phyloP scores from a whole-genome alignment of 805 yeast genomes.

The Suhomyces xylopsoci region DNA sequence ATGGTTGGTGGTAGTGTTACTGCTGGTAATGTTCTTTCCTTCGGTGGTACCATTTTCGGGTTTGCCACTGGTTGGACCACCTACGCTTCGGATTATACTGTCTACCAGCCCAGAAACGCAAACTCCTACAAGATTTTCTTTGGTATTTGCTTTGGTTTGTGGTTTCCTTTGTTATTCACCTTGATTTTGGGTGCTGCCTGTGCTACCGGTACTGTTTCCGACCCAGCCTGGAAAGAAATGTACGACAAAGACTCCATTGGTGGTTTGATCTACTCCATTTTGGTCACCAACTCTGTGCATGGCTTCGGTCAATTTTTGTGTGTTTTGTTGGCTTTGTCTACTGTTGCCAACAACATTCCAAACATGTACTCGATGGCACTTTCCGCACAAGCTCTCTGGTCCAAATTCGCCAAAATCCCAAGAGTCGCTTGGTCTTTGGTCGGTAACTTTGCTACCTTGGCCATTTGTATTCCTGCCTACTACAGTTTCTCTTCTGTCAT shows the following conservation, averaged over 20 bases:
- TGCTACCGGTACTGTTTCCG: constrained; percentile 58
- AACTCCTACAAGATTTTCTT: constrained; percentile 59
- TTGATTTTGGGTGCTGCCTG: constrained; percentile 85
- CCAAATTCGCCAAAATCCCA: constrained; percentile 70
- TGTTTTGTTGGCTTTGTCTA: constrained; percentile 79
- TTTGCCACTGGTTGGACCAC: constrained; percentile 95
- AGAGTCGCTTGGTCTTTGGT: constrained; percentile 77
- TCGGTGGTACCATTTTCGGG: constrained; percentile 81
- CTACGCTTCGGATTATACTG: constrained; percentile 88
- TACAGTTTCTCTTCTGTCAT: constrained; percentile 69
- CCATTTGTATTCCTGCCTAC: constrained; percentile 86
- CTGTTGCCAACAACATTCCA: constrained; percentile 89
- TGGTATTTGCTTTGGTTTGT: constrained; percentile 61
- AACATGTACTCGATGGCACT: constrained; percentile 89
- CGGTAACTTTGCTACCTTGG: constrained; percentile 76
- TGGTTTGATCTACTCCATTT: constrained; percentile 76
- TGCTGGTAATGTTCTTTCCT: constrained; percentile 75
- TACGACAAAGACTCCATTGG: constrained; percentile 63
- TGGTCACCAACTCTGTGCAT: constrained; percentile 77
- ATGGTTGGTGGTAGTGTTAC: constrained; percentile 55
- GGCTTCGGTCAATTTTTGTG: constrained; percentile 89
- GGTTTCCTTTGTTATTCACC: constrained; percentile 66
- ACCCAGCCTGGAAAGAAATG: constrained; percentile 43
- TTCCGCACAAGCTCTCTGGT: constrained; percentile 83
- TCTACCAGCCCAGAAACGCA: constrained; percentile 71